A percentile compares a stretch with the other conserved stretches of the same genome.
phyloP scores from a whole-genome alignment of 257 asterid genomes.

The Solanum clarkiae region DNA sequence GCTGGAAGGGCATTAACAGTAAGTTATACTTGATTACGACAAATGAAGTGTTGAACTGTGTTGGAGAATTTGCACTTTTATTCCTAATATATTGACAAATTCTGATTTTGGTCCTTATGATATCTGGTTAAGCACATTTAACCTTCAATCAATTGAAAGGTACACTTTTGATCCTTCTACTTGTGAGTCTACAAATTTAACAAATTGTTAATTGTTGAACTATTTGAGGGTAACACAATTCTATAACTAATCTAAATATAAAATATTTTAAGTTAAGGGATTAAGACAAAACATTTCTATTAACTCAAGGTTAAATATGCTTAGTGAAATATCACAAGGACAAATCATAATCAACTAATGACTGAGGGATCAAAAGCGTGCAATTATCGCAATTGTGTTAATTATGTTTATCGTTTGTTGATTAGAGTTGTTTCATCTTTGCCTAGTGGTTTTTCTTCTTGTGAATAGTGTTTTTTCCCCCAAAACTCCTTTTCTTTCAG shows the following conservation, averaged over 20 bases:
- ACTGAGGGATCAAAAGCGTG: background rate
- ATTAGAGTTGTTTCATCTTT: background rate
- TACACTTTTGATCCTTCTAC: background rate
- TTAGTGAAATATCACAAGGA: background rate
- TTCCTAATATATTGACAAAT: background rate
- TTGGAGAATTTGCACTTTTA: background rate
- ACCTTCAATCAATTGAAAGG: background rate
- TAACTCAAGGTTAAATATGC: background rate
- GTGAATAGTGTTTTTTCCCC: background rate
- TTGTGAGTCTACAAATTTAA: background rate
- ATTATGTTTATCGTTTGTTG: background rate
- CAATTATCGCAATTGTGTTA: background rate
- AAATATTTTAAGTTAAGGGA: background rate
- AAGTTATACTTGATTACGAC: slow-evolving; percentile 25
- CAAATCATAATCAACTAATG: background rate
- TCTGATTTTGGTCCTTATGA: background rate
- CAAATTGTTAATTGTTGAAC: background rate
- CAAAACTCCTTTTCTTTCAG: slow-evolving; percentile 19
- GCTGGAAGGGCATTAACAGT: slow-evolving; percentile 98
- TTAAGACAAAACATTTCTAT: background rate
- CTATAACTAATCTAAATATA: background rate
- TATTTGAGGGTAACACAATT: background rate
- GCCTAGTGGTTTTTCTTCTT: background rate
- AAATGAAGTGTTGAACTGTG: background rate
- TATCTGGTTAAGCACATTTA: background rate